These are phyloP conservation scores for Suillus spraguei DNA, from an alignment of 768 basidiomycete genomes.

Conservation along the genomic window DNA sequence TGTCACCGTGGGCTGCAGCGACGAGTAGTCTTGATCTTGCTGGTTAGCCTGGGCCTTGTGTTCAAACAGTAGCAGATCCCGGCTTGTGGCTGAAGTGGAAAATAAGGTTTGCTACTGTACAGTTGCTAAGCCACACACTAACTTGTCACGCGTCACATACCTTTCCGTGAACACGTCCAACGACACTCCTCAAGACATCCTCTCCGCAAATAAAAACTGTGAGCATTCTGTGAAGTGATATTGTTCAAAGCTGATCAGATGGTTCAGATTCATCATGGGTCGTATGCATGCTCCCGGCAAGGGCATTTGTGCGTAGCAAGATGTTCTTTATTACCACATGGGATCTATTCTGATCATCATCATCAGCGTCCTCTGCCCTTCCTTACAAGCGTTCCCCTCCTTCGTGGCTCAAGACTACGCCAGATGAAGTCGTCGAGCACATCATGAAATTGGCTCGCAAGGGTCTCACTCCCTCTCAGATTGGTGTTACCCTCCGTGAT, in stretches of 20 bases:
- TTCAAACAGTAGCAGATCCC: constrained; percentile 36
- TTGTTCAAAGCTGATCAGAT: constrained; percentile 19
- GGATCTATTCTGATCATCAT: background rate
- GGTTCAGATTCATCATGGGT: constrained; percentile 68
- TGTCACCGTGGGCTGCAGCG: constrained; percentile 48
- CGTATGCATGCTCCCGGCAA: constrained; percentile 99
- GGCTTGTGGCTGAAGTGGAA: constrained; percentile 32
- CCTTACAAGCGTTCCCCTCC: constrained; percentile 96
- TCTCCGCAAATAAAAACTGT: constrained; percentile 36
- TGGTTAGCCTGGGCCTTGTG: constrained; percentile 27
- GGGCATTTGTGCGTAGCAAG: constrained; percentile 87
- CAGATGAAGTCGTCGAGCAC: constrained; percentile 94
- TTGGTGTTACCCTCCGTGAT: constrained; percentile 97
- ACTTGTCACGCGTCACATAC: constrained; percentile 33
- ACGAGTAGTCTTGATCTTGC: constrained; percentile 37
- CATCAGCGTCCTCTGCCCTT: constrained; percentile 86
- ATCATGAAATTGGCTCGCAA: constrained; percentile 97
- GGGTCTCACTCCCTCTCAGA: constrained; percentile 97
- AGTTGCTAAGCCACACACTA: constrained; percentile 49
- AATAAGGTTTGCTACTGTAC: constrained; percentile 67
- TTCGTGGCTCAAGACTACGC: constrained; percentile 94
- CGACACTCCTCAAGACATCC: constrained; percentile 47
- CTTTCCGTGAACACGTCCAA: constrained; percentile 27
- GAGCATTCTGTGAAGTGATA: constrained; percentile 25
- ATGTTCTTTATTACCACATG: constrained; percentile 12